These are phyloP conservation scores for Bassia scoparia DNA, from an alignment of 148 eudicot genomes.

Conservation along the genomic window DNA sequence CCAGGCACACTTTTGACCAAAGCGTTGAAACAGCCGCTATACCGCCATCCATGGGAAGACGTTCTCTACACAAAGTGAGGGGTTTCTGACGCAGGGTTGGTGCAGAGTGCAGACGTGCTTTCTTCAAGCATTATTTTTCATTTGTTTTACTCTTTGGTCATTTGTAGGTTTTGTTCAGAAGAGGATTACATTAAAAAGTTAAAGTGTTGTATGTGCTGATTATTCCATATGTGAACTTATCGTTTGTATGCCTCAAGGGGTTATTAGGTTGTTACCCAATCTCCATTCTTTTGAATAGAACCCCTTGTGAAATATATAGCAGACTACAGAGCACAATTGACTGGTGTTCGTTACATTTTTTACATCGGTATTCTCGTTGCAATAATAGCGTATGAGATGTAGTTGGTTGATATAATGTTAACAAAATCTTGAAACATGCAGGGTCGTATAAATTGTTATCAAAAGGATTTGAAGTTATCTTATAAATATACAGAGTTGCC, in stretches of 20 bases:
- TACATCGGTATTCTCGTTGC: too few species aligned
- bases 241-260: slow-evolving; percentile 6
- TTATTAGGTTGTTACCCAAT: slow-evolving; percentile 1
- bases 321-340: background rate
- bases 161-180: slow-evolving; percentile 17
- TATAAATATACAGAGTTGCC: too few species aligned
- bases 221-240: slow-evolving; percentile 3
- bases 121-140: slow-evolving; percentile 6
- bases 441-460: too few species aligned
- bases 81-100: slow-evolving; percentile 17
- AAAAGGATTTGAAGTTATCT: too few species aligned
- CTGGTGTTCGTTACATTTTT: too few species aligned
- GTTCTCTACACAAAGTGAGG: slow-evolving; percentile 93
- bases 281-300: slow-evolving; percentile 16
- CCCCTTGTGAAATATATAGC: background rate
- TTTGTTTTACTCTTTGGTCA: background rate
- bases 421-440: too few species aligned
- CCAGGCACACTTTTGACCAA: slow-evolving; percentile 97
- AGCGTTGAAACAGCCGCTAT: slow-evolving; percentile 95
- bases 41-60: slow-evolving; percentile 99
- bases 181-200: too few species aligned
- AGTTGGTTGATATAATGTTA: too few species aligned
- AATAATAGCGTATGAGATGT: too few species aligned
- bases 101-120: slow-evolving; percentile 13
- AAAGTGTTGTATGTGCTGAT: slow-evolving; percentile 20